These are phyloP conservation scores for Ascochyta fabae DNA, from an alignment of 2,329 filamentous ascomycete species.

Conservation along the genomic window DNA sequence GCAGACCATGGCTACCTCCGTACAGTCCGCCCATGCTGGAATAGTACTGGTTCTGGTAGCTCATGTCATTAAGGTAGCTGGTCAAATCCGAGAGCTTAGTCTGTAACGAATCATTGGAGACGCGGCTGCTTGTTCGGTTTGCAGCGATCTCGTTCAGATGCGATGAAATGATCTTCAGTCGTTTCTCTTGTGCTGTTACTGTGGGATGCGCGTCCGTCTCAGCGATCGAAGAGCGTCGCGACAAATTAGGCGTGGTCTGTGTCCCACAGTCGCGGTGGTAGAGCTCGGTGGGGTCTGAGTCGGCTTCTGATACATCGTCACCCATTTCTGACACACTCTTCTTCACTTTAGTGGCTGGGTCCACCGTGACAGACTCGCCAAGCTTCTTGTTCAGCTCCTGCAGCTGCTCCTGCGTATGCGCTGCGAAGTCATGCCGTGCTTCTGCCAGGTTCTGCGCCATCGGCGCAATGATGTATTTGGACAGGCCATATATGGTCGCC, in stretches of 20 bases:
- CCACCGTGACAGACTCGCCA: constrained; percentile 66
- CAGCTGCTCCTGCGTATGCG: constrained; percentile 59
- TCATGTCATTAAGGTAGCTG: constrained; percentile 65
- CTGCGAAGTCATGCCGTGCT: constrained; percentile 64
- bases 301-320: constrained; percentile 55
- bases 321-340: constrained; percentile 34
- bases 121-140: constrained; percentile 57
- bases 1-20: constrained; percentile 33
- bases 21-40: constrained; percentile 48
- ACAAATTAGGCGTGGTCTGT: constrained; percentile 68
- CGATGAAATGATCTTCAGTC: constrained; percentile 58
- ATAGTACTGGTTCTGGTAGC: constrained; percentile 52
- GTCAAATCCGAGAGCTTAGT: constrained; percentile 60
- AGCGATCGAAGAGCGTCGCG: constrained; percentile 46
- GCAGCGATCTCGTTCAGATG: constrained; percentile 60
- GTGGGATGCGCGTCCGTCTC: constrained; percentile 34
- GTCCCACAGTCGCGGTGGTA: constrained; percentile 83
- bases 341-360: constrained; percentile 56
- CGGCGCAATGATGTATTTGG: constrained; percentile 70
- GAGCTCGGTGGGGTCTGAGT: constrained; percentile 74
- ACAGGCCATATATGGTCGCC: constrained; percentile 70
- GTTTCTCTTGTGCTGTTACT: constrained; percentile 51
- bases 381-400: constrained; percentile 63
- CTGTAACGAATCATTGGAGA: constrained; percentile 59
- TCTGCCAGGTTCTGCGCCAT: constrained; percentile 62